Percentiles rank a stretch among this genome's conserved stretches.
Conservation (phyloP, 805 yeast species). For the Babjeviella inositovora region DNA sequence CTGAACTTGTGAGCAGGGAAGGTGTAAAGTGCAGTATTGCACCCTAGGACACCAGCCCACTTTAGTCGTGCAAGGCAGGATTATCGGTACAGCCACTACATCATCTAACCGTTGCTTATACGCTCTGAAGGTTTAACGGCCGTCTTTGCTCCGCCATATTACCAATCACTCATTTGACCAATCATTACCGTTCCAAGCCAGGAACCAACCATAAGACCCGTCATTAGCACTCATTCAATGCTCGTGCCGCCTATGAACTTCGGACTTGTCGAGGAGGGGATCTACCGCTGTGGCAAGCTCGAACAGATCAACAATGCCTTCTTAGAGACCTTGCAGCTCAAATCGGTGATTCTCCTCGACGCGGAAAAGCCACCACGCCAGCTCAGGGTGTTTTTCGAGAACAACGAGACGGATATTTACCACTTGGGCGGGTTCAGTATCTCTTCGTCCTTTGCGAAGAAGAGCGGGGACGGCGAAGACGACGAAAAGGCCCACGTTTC, state of each 20-base stretch:
- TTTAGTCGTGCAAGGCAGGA: too few species aligned
- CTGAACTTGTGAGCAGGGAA: too few species aligned
- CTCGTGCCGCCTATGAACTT: conserved; percentile 86
- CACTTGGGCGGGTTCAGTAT: conserved; percentile 26
- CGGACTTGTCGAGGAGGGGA: conserved; percentile 79
- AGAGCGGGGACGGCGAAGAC: conserved; percentile 10
- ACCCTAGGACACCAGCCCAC: too few species aligned
- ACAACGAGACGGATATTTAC: conserved; percentile 33
- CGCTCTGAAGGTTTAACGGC: too few species aligned
- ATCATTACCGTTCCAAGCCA: too few species aligned
- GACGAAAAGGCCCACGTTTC: conserved; percentile 1
- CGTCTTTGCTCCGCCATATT: too few species aligned
- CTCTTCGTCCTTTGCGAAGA: too few species aligned
- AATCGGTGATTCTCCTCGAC: conserved; percentile 58
- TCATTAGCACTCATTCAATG: too few species aligned
- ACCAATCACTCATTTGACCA: too few species aligned
- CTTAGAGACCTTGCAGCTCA: conserved; percentile 53
- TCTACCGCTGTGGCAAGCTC: conserved; percentile 68
- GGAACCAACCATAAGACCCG: conserved; percentile 1
- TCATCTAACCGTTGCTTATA: too few species aligned
- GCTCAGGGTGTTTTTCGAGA: conserved; percentile 47
- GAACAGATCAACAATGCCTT: conserved; percentile 70
- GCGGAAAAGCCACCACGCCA: conserved; percentile 75
- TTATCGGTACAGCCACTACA: too few species aligned
- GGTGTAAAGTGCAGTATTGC: too few species aligned